Evolutionary conservation across 2,329 filamentous ascomycete species (phyloP).

Genomic region (Graphium sp.): DNA sequence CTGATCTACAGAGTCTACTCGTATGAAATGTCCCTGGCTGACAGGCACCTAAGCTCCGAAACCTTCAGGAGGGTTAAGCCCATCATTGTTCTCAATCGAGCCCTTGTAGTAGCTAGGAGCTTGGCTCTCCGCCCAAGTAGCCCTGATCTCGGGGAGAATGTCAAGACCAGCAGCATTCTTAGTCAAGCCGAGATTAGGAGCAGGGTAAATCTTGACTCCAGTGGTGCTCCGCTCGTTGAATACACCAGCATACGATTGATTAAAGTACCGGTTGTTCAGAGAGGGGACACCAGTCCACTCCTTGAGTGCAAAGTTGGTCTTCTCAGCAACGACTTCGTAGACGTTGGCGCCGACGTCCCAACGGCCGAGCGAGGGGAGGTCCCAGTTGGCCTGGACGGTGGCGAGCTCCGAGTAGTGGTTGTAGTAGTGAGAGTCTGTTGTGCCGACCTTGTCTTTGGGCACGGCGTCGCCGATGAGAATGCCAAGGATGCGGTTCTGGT

Average conservation of each 20-base stretch:
- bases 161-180: constrained; percentile 14
- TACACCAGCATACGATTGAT: constrained; percentile 33
- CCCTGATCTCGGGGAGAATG: constrained; percentile 19
- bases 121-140: constrained; percentile 18
- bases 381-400: constrained; percentile 55
- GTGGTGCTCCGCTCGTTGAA: constrained; percentile 20
- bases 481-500: constrained; percentile 51
- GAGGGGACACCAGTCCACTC: too few relatives aligned
- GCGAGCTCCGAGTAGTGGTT: constrained; percentile 56
- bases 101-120: constrained; percentile 24
- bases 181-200: constrained; percentile 19
- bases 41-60: too few relatives aligned
- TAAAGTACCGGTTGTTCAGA: constrained; percentile 28
- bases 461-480: constrained; percentile 64
- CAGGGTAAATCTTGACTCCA: constrained; percentile 17
- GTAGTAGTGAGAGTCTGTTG: constrained; percentile 53
- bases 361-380: constrained; percentile 49
- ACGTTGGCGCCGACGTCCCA: constrained; percentile 60
- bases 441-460: constrained; percentile 45
- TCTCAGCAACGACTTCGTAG: constrained; percentile 40
- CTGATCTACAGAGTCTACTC: neutral
- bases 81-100: constrained; percentile 21
- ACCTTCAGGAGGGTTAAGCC: constrained; percentile 19
- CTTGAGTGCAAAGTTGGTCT: constrained; percentile 41
- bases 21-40: too few relatives aligned